Conservation (phyloP, 2,329 filamentous ascomycete genomes). For the Xylaria multiplex region DNA sequence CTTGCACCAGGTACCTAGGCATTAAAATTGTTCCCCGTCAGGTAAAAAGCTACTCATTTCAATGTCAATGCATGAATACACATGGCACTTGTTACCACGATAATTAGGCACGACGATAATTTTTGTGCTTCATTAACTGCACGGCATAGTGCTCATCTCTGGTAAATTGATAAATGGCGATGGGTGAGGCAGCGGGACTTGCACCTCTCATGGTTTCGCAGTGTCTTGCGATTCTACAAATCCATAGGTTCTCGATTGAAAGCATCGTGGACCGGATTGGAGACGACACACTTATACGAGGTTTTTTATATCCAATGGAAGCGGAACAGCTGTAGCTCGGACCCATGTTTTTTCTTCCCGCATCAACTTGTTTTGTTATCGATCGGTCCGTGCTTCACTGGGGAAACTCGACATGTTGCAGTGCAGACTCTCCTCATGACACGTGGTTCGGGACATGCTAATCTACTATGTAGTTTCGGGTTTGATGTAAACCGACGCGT, state of each 20-base stretch:
- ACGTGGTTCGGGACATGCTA: slow-evolving; percentile 25
- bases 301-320: slow-evolving; percentile 18
- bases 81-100: background rate
- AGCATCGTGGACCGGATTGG: slow-evolving; percentile 7
- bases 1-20: too few species aligned
- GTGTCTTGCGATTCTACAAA: background rate
- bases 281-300: slow-evolving; percentile 12
- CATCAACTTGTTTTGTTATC: slow-evolving; percentile 6
- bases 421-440: slow-evolving; percentile 3
- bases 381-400: background rate
- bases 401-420: slow-evolving; percentile 1
- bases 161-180: background rate
- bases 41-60: background rate
- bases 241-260: slow-evolving; percentile 16
- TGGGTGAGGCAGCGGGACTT: background rate
- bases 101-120: background rate
- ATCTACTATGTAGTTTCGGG: background rate
- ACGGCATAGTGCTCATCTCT: background rate
- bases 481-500: slow-evolving; percentile 9
- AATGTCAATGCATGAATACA: background rate
- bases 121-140: background rate
- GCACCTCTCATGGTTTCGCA: background rate
- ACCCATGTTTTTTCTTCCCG: slow-evolving; percentile 10
- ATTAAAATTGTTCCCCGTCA: background rate
- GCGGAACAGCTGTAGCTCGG: slow-evolving; percentile 29